Evolutionary conservation across 148 eudicot species (phyloP).

Genomic region (Nyssa sinensis): DNA sequence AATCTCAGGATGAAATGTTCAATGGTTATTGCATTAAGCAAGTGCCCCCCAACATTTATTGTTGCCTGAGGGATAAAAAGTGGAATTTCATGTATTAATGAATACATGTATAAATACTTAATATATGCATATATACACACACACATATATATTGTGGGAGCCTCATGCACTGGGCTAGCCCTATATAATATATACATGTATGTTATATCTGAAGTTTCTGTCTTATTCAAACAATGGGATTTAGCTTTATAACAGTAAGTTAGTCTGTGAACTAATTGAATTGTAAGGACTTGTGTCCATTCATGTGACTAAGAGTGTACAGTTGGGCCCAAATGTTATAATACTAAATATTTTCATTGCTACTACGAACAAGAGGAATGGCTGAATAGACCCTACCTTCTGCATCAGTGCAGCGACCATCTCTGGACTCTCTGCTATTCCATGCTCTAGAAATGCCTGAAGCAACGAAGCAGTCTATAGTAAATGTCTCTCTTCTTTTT

Average conservation of each 20-base stretch:
- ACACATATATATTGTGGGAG: not conserved
- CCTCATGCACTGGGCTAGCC: too few relatives aligned
- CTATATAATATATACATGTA: too few relatives aligned
- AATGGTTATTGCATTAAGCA: constrained; percentile 58
- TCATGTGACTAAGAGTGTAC: not conserved
- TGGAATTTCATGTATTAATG: not conserved
- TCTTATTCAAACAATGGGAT: not conserved
- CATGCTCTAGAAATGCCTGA: constrained; percentile 78
- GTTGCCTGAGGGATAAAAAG: constrained; percentile 57
- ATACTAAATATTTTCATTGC: not conserved
- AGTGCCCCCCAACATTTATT: constrained; percentile 71
- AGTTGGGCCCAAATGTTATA: not conserved
- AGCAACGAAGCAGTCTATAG: constrained; percentile 9
- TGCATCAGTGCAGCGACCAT: constrained; percentile 67
- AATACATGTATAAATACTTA: not conserved
- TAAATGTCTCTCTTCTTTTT: not conserved
- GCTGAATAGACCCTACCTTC: constrained; percentile 38
- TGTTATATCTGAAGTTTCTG: not conserved
- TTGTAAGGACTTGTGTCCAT: not conserved
- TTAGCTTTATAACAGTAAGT: not conserved
- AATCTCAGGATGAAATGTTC: constrained; percentile 74
- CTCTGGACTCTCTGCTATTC: constrained; percentile 61
- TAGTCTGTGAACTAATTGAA: not conserved
- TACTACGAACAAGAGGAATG: not conserved
- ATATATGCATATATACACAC: not conserved